These are phyloP conservation scores for Oidiodendron maius DNA, from an alignment of 495 filamentous ascomycete species.

Conservation along the genomic window DNA sequence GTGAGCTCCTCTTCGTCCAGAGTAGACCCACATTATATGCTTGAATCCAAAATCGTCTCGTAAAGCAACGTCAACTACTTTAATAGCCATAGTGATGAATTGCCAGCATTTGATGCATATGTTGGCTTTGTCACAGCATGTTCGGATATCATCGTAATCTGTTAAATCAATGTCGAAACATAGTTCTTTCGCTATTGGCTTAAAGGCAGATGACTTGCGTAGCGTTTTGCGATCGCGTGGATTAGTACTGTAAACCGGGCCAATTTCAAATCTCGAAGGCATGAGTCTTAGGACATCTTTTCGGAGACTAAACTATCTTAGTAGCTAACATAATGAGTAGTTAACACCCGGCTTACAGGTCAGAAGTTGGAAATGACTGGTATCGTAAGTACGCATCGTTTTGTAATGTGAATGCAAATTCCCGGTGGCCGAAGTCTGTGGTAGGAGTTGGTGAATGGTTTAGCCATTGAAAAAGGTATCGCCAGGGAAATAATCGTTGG, in stretches of 20 bases:
- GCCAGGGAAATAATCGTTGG: conserved; percentile 91
- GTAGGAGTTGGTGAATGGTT: conserved; percentile 86
- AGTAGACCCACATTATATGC: conserved; percentile 98
- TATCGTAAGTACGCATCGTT: conserved; percentile 90
- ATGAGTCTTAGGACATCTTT: conserved; percentile 84
- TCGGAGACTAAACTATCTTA: conserved; percentile 53
- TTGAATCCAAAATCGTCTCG: conserved; percentile 93
- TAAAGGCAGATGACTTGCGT: conserved; percentile 65
- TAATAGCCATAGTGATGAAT: conserved; percentile 96
- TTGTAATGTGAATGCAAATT: conserved; percentile 89
- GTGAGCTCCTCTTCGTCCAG: conserved; percentile 90
- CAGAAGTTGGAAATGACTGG: conserved; percentile 79
- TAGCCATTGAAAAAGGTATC: conserved; percentile 94
- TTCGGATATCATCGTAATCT: conserved; percentile 94
- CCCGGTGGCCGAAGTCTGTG: conserved; percentile 84
- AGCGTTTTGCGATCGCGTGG: conserved; percentile 89
- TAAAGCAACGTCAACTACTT: conserved; percentile 79
- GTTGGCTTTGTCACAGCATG: conserved; percentile 87
- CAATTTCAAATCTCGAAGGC: conserved; percentile 94
- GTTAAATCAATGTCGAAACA: conserved; percentile 99
- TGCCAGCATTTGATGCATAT: conserved; percentile 94
- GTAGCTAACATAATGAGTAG: not conserved
- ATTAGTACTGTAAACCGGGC: conserved; percentile 88
- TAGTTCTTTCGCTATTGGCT: conserved; percentile 79
- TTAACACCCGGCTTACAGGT: conserved; percentile 53